These are phyloP conservation scores for Pyrenophora teres DNA, from an alignment of 2,329 filamentous ascomycete genomes.

Conservation along the genomic window DNA sequence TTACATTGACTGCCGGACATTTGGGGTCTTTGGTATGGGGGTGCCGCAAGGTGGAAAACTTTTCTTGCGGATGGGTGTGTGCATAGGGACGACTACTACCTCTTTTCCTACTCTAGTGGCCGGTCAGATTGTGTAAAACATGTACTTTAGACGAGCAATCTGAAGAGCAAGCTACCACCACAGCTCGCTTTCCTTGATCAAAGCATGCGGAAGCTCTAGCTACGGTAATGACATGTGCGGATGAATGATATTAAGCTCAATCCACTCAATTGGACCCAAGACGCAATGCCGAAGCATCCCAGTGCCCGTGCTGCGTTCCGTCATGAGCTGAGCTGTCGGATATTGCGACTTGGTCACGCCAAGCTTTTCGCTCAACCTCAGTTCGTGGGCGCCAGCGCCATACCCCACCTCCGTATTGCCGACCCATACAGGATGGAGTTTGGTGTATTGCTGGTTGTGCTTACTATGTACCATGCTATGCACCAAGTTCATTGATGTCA, in stretches of 20 bases:
- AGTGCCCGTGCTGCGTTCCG: constrained; percentile 19
- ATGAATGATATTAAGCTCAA: constrained; percentile 32
- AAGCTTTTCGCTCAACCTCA: constrained; percentile 41
- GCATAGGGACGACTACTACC: constrained; percentile 47
- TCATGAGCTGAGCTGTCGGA: constrained; percentile 28
- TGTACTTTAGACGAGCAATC: constrained; percentile 51
- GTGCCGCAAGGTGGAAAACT: constrained; percentile 41
- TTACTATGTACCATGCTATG: too few species aligned
- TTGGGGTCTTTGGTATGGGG: constrained; percentile 42
- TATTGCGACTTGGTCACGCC: constrained; percentile 37
- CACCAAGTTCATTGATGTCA: too few species aligned
- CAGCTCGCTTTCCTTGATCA: constrained; percentile 35
- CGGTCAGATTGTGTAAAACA: constrained; percentile 52
- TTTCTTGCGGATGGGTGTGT: constrained; percentile 47
- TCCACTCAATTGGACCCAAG: constrained; percentile 30
- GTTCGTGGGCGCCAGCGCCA: constrained; percentile 6
- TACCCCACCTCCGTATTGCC: not conserved
- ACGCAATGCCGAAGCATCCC: constrained; percentile 25
- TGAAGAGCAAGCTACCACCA: constrained; percentile 50
- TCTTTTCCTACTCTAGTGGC: constrained; percentile 47
- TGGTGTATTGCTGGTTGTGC: too few species aligned
- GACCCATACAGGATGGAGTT: too few species aligned
- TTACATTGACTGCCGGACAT: constrained; percentile 41
- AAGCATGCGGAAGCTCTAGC: constrained; percentile 25
- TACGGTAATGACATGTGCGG: constrained; percentile 34